Percentiles rank a stretch among this genome's conserved stretches.
These are phyloP conservation scores for Athelia psychrophila DNA, from an alignment of 1,284 basidiomycete species.

Conservation along the genomic window DNA sequence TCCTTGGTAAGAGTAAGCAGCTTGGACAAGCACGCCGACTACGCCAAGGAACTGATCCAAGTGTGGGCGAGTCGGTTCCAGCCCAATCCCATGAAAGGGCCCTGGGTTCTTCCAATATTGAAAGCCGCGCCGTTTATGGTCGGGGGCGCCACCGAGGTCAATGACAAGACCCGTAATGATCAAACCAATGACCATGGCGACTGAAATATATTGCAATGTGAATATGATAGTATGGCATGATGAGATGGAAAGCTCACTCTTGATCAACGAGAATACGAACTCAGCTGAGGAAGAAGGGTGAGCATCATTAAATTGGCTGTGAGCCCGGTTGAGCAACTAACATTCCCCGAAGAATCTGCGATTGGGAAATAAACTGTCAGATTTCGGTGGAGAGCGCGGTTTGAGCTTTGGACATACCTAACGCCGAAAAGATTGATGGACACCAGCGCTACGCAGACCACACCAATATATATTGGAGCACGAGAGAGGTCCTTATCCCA, in stretches of 20 bases:
- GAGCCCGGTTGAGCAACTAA: conserved; percentile 17
- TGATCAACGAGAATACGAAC: conserved; percentile 63
- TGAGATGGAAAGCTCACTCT: conserved; percentile 32
- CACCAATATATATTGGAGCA: conserved; percentile 60
- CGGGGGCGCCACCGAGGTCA: conserved; percentile 69
- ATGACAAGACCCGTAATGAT: conserved; percentile 49
- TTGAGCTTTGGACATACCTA: conserved; percentile 14
- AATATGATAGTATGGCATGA: conserved; percentile 25
- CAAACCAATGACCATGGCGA: conserved; percentile 53
- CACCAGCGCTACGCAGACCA: conserved; percentile 57
- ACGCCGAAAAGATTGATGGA: conserved; percentile 79
- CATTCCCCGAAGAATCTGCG: conserved; percentile 61
- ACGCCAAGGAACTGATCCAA: conserved; percentile 69
- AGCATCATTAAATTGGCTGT: not conserved
- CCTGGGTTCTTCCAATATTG: conserved; percentile 76
- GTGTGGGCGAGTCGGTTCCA: conserved; percentile 14
- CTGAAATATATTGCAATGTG: no score
- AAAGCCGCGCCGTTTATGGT: conserved; percentile 57
- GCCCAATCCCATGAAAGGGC: conserved; percentile 47
- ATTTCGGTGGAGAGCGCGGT: not conserved
- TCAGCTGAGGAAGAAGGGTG: conserved; percentile 37
- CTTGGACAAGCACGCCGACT: conserved; percentile 22
- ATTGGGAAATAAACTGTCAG: not conserved
- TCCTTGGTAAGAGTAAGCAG: conserved; percentile 51
- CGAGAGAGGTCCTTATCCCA: conserved; percentile 65